These are phyloP conservation scores for Cinchona pubescens DNA, from an alignment of 257 asterid genomes.

Conservation along the genomic window DNA sequence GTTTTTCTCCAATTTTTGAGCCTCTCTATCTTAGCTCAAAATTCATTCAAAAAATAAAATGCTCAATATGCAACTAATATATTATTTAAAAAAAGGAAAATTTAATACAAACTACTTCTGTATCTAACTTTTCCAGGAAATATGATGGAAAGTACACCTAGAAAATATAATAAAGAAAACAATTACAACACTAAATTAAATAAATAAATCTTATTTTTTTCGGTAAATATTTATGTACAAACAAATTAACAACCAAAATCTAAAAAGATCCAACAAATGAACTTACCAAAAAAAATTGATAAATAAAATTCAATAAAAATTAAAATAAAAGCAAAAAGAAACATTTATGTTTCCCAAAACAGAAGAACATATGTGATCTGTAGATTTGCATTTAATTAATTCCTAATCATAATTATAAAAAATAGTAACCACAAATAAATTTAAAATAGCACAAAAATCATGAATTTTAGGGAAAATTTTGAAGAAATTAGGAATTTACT, in stretches of 20 bases:
- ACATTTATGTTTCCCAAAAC: neutral
- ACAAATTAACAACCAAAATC: neutral
- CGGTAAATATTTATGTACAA: neutral
- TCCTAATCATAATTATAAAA: neutral
- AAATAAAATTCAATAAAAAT: neutral
- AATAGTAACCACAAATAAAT: neutral
- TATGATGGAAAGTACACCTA: neutral
- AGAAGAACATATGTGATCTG: slow-evolving; percentile 1
- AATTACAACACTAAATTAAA: neutral
- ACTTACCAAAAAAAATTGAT: neutral
- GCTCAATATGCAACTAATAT: too few relatives aligned
- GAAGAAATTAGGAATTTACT: slow-evolving; percentile 17
- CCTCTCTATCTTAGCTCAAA: too few relatives aligned
- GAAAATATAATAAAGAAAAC: neutral
- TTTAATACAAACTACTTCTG: neutral
- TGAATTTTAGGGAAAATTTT: neutral
- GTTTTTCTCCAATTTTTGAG: too few relatives aligned
- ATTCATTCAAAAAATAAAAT: too few relatives aligned
- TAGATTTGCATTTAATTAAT: slow-evolving; percentile 18
- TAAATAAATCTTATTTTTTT: too few relatives aligned
- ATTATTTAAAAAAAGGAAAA: neutral
- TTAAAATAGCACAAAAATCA: neutral
- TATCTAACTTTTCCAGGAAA: too few relatives aligned
- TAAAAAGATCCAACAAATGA: slow-evolving; percentile 12
- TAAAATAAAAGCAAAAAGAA: neutral